These are phyloP conservation scores for Verruconis gallopava DNA, from an alignment of 2,329 filamentous ascomycete genomes.

Conservation along the genomic window DNA sequence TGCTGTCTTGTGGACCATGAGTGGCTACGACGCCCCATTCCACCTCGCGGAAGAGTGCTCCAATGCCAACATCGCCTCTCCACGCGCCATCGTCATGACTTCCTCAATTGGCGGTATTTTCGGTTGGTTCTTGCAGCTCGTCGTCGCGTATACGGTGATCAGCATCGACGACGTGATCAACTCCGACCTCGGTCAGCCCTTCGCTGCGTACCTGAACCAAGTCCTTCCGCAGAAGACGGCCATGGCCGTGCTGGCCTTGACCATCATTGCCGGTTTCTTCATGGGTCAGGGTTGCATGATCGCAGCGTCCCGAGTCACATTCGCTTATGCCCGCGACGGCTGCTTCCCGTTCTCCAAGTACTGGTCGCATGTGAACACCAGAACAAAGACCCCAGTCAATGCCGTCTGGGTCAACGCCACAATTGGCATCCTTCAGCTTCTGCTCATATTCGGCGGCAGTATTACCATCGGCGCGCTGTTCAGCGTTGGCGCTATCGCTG, in stretches of 20 bases:
- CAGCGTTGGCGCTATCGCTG: constrained; percentile 55
- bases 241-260: constrained; percentile 50
- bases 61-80: constrained; percentile 57
- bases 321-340: constrained; percentile 59
- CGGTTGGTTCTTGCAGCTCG: constrained; percentile 62
- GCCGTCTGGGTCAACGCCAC: constrained; percentile 54
- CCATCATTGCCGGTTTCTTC: constrained; percentile 55
- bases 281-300: constrained; percentile 67
- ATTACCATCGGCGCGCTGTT: constrained; percentile 56
- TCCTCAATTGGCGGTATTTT: constrained; percentile 51
- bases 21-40: constrained; percentile 57
- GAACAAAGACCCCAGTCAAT: constrained; percentile 55
- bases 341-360: constrained; percentile 49
- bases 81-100: constrained; percentile 59
- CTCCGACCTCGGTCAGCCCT: constrained; percentile 54
- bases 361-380: constrained; percentile 47
- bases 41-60: constrained; percentile 65
- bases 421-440: constrained; percentile 46
- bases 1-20: constrained; percentile 56
- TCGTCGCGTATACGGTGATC: constrained; percentile 59
- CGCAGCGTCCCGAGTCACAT: constrained; percentile 52
- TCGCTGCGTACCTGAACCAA: constrained; percentile 56
- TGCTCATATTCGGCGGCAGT: constrained; percentile 52
- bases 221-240: constrained; percentile 47
- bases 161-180: constrained; percentile 46